A percentile compares a stretch with the other conserved stretches of the same genome.
Conservation (phyloP, 2,329 filamentous ascomycete species). For the Phoma sp. region DNA sequence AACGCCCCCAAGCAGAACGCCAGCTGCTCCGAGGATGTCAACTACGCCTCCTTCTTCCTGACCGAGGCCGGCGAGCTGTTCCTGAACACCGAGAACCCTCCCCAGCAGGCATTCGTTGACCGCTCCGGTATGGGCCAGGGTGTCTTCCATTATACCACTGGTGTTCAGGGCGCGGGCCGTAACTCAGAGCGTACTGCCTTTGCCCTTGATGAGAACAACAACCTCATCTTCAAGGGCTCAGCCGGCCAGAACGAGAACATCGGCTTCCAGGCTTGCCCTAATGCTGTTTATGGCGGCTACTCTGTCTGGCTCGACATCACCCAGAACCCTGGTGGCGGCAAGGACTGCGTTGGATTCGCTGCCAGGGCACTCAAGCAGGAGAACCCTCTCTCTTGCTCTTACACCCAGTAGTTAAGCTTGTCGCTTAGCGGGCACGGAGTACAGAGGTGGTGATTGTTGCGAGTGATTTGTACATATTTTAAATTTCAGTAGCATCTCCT, state of each 20-base stretch:
- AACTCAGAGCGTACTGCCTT: slow-evolving; percentile 60
- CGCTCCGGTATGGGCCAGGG: slow-evolving; percentile 67
- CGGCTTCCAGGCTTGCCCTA: slow-evolving; percentile 63
- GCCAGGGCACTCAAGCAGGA: slow-evolving; percentile 33
- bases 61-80: slow-evolving; percentile 51
- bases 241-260: slow-evolving; percentile 39
- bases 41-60: slow-evolving; percentile 61
- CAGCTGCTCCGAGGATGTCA: slow-evolving; percentile 52
- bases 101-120: slow-evolving; percentile 63
- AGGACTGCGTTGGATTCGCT: slow-evolving; percentile 45
- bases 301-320: slow-evolving; percentile 34
- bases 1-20: slow-evolving; percentile 55
- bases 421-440: background rate
- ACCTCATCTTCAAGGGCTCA: slow-evolving; percentile 55
- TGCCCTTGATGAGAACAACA: slow-evolving; percentile 51
- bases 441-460: background rate
- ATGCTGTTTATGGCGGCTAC: slow-evolving; percentile 51
- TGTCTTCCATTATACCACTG: slow-evolving; percentile 61
- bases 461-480: background rate
- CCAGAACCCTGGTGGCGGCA: slow-evolving; percentile 36
- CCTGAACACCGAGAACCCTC: slow-evolving; percentile 56
- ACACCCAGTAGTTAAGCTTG: slow-evolving; percentile 18
- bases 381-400: slow-evolving; percentile 29
- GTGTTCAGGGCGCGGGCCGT: slow-evolving; percentile 48
- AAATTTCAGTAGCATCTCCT: background rate